phyloP scores from a whole-genome alignment of 148 eudicot genomes.

The Rhododendron vialii region DNA sequence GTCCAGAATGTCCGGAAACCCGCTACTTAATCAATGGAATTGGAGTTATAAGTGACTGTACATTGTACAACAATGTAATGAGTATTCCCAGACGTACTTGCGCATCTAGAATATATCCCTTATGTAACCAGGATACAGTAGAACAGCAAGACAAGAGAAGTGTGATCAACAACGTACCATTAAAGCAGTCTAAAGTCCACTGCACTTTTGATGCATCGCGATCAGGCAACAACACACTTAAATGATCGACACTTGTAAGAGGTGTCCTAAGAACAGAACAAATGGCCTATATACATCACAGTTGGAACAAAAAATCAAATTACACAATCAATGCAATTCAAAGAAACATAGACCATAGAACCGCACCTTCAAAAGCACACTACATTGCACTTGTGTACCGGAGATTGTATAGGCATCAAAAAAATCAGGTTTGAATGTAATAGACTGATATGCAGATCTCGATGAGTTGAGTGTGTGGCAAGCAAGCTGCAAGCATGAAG shows the following conservation, averaged over 20 bases:
- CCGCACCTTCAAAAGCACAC: constrained; percentile 87
- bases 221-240: constrained; percentile 53
- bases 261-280: constrained; percentile 93
- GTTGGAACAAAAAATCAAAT: neutral
- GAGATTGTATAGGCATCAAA: constrained; percentile 64
- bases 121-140: neutral
- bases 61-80: neutral
- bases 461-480: constrained; percentile 82
- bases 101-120: neutral
- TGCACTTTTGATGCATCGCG: constrained; percentile 77
- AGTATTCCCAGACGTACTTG: neutral
- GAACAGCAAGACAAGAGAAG: neutral
- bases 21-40: neutral
- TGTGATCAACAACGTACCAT: constrained; percentile 37
- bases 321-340: neutral
- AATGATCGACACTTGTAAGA: constrained; percentile 63
- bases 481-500: constrained; percentile 46
- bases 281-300: constrained; percentile 52
- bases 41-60: neutral
- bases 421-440: constrained; percentile 73
- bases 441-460: constrained; percentile 81
- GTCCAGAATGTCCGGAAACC: neutral
- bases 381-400: constrained; percentile 63
- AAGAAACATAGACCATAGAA: neutral
- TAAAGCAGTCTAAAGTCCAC: constrained; percentile 78